Conservation (phyloP, 2,329 filamentous ascomycete genomes). For the Aureobasidium sp. region DNA sequence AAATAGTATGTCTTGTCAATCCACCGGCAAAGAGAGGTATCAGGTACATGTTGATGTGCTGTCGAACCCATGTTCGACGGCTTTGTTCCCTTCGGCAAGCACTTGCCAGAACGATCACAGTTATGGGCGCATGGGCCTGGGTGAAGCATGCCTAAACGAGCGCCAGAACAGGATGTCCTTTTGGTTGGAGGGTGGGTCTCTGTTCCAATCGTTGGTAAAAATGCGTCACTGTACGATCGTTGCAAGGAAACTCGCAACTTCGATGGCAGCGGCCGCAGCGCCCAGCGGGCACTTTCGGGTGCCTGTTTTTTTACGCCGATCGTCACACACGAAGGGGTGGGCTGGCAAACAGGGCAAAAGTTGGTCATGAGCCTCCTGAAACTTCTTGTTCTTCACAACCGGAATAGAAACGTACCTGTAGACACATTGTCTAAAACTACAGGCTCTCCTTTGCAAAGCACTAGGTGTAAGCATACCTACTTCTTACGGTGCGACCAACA, state of each 20-base stretch:
- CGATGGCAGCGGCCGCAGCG: neutral
- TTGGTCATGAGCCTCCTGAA: neutral
- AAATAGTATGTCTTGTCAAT: neutral
- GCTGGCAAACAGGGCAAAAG: slow-evolving; percentile 8
- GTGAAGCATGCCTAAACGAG: neutral
- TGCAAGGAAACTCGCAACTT: neutral
- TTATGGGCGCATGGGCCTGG: neutral
- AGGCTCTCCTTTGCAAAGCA: neutral
- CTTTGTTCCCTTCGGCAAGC: neutral
- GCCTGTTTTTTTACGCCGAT: slow-evolving; percentile 9
- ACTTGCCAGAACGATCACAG: neutral
- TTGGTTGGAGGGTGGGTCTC: slow-evolving; percentile 2
- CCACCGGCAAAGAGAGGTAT: neutral
- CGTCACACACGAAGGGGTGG: slow-evolving; percentile 2
- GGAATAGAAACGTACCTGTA: neutral
- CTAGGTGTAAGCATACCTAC: neutral
- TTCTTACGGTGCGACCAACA: neutral
- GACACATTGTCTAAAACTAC: neutral
- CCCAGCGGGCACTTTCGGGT: neutral
- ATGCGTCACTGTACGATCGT: slow-evolving; percentile 11
- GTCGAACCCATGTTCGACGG: neutral
- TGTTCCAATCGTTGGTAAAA: neutral
- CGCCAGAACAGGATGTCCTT: neutral
- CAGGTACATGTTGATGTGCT: neutral
- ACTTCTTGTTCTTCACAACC: neutral